phyloP scores from a whole-genome alignment of 805 yeast species.

The Schwanniomyces sp. region DNA sequence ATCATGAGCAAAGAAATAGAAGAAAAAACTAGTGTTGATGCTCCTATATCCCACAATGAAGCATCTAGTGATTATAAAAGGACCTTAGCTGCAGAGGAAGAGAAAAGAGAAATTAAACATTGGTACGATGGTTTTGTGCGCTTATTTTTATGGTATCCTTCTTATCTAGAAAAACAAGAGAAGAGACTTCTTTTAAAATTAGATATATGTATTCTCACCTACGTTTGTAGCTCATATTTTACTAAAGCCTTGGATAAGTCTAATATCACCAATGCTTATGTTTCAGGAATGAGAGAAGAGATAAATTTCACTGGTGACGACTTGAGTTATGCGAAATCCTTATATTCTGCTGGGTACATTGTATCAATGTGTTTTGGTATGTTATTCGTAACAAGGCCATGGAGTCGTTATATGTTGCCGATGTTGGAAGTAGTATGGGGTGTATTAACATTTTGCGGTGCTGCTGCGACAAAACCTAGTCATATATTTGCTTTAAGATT shows the following conservation, averaged over 20 bases:
- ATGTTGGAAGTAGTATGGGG: slow-evolving; percentile 54
- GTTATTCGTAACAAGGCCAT: slow-evolving; percentile 45
- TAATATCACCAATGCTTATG: slow-evolving; percentile 65
- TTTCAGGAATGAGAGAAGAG: slow-evolving; percentile 60
- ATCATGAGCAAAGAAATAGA: too few species aligned
- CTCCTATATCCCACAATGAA: too few species aligned
- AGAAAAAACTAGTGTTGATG: too few species aligned
- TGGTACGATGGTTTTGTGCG: slow-evolving; percentile 13
- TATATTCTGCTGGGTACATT: slow-evolving; percentile 57
- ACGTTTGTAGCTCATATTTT: slow-evolving; percentile 46
- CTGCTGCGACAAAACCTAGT: not conserved
- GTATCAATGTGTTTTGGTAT: slow-evolving; percentile 60
- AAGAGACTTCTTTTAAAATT: slow-evolving; percentile 24
- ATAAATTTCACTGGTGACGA: slow-evolving; percentile 62
- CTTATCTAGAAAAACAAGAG: slow-evolving; percentile 10
- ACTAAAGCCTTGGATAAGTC: slow-evolving; percentile 63
- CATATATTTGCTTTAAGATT: slow-evolving; percentile 6
- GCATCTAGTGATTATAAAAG: too few species aligned
- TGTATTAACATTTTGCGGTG: slow-evolving; percentile 36
- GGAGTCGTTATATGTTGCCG: slow-evolving; percentile 53
- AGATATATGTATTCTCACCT: slow-evolving; percentile 28
- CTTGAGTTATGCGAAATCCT: slow-evolving; percentile 53
- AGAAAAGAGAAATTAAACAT: not conserved
- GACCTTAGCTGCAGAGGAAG: not conserved
- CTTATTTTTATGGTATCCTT: not conserved